Percentiles rank a stretch among this genome's conserved stretches.
phyloP scores from a whole-genome alignment of 2,329 filamentous ascomycete genomes.

The Sporothrix luriei region DNA sequence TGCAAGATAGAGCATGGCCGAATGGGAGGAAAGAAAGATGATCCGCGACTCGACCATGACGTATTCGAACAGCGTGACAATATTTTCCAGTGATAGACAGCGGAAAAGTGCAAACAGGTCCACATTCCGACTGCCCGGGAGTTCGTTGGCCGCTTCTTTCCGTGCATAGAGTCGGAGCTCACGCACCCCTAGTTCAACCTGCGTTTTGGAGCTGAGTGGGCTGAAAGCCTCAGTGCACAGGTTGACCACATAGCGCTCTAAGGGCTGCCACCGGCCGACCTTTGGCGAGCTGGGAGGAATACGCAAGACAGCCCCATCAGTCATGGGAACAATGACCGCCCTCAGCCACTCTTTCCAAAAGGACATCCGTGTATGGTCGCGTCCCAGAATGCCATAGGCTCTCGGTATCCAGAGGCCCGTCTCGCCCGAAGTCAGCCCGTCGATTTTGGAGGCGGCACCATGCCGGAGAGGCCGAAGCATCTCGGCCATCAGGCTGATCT shows the following conservation, averaged over 20 bases:
- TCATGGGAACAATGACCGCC: conserved; percentile 94
- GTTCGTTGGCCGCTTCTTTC: conserved; percentile 80
- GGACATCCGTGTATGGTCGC: conserved; percentile 76
- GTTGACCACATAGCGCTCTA: conserved; percentile 96
- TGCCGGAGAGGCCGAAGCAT: conserved; percentile 89
- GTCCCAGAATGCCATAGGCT: conserved; percentile 88
- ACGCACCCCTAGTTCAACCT: conserved; percentile 87
- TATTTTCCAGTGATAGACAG: conserved; percentile 85
- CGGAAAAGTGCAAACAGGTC: conserved; percentile 94
- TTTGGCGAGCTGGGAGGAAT: conserved; percentile 87
- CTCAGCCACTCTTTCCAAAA: conserved; percentile 99
- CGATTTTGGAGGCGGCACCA: conserved; percentile 94
- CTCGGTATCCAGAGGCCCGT: conserved; percentile 94
- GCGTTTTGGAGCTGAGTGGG: conserved; percentile 89
- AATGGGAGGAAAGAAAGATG: conserved; percentile 93
- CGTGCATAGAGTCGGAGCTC: conserved; percentile 86
- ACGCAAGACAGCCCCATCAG: conserved; percentile 77
- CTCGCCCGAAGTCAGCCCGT: conserved; percentile 91
- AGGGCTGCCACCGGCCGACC: conserved; percentile 90
- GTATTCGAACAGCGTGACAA: conserved; percentile 90
- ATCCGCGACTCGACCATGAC: conserved; percentile 91
- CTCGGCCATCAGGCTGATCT: conserved; percentile 95
- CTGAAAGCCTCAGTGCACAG: conserved; percentile 93
- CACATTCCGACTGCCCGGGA: conserved; percentile 86
- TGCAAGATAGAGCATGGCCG: conserved; percentile 91